Conservation (phyloP, 768 basidiomycete genomes). For the Termitomyces sp. region DNA sequence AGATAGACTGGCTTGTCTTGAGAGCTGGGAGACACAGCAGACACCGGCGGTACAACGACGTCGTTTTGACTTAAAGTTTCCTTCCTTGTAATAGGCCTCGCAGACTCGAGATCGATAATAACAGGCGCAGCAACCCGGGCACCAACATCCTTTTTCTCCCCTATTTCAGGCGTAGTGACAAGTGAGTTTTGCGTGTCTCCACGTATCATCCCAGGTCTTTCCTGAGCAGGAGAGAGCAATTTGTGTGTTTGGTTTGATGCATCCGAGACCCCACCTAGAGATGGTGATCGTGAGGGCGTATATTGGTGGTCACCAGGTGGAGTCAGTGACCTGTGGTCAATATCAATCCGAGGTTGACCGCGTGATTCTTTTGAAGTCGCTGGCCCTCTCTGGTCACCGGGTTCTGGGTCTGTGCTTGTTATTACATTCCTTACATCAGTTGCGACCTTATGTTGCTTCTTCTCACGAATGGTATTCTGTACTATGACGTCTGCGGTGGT, state of each 20-base stretch:
- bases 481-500: conserved; percentile 20
- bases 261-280: conserved; percentile 19
- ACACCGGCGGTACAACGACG: conserved; percentile 20
- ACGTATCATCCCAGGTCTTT: conserved; percentile 12
- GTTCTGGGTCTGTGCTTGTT: conserved; percentile 33
- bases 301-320: conserved; percentile 30
- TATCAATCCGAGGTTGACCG: conserved; percentile 21
- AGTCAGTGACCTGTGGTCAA: conserved; percentile 25
- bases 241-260: conserved; percentile 27
- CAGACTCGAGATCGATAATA: conserved; percentile 44
- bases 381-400: conserved; percentile 36
- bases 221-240: conserved; percentile 23
- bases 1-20: conserved; percentile 41
- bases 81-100: conserved; percentile 13
- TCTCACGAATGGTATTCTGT: conserved; percentile 12
- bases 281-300: conserved; percentile 31
- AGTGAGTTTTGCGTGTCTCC: conserved; percentile 19
- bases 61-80: conserved; percentile 19
- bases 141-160: conserved; percentile 56
- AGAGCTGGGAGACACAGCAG: conserved; percentile 24
- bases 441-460: conserved; percentile 42
- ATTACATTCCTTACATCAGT: conserved; percentile 42
- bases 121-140: conserved; percentile 63
- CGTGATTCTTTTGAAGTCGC: conserved; percentile 10
- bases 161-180: conserved; percentile 59